phyloP scores from a whole-genome alignment of 495 filamentous ascomycete genomes.

The Bryoglossum gracile region DNA sequence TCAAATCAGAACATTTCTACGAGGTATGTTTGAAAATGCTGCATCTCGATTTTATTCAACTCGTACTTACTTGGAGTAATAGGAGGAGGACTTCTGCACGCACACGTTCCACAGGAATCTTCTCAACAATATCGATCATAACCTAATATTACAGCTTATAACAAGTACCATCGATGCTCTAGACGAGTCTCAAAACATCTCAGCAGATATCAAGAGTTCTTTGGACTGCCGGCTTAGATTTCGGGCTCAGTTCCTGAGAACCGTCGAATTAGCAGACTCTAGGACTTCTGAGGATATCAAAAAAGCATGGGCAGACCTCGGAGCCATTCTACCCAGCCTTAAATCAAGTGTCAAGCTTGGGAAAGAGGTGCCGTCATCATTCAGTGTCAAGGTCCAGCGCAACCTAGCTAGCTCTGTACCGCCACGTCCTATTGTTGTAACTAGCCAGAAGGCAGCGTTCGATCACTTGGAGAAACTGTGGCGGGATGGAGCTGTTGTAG shows the following conservation, averaged over 20 bases:
- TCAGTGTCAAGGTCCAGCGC: conserved; percentile 85
- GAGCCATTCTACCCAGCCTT: conserved; percentile 37
- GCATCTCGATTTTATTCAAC: background rate
- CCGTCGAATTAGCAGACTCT: conserved; percentile 37
- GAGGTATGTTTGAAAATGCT: conserved; percentile 50
- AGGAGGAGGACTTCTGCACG: conserved; percentile 95
- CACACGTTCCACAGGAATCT: conserved; percentile 79
- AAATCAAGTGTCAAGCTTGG: conserved; percentile 48
- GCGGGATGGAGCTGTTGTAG: conserved; percentile 61
- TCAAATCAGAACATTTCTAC: conserved; percentile 74
- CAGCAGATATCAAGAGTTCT: conserved; percentile 47
- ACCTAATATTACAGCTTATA: conserved; percentile 52
- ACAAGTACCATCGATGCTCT: conserved; percentile 52
- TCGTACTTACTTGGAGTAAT: too few relatives aligned
- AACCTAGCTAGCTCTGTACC: conserved; percentile 86
- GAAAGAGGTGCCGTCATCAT: conserved; percentile 62
- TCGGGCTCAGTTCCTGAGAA: conserved; percentile 52
- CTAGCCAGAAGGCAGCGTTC: conserved; percentile 64
- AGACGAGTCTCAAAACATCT: conserved; percentile 31
- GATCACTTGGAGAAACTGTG: conserved; percentile 62
- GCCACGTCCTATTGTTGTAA: conserved; percentile 78
- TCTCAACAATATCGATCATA: conserved; percentile 51
- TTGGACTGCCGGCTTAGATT: conserved; percentile 57
- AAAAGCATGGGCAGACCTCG: conserved; percentile 39
- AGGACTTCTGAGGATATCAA: conserved; percentile 31